Conservation (phyloP, 1,139 yeast species). For the Pneumocystis oryctolagi region DNA sequence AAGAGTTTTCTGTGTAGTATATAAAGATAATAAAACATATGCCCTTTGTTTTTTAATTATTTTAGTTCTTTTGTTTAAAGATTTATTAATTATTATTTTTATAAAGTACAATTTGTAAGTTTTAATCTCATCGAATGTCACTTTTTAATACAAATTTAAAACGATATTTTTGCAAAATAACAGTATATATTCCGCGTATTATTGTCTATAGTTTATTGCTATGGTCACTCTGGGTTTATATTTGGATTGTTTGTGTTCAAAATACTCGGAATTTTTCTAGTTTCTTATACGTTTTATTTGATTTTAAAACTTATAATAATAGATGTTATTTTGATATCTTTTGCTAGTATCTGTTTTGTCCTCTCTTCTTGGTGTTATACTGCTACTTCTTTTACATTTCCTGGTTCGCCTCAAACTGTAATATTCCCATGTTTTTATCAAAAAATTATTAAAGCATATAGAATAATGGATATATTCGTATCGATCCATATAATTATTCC, state of each 20-base stretch:
- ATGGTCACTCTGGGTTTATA: background rate
- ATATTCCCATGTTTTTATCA: background rate
- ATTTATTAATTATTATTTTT: background rate
- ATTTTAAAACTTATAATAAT: background rate
- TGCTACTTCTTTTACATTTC: conserved; percentile 8
- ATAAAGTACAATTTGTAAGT: background rate
- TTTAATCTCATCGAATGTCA: background rate
- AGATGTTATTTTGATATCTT: background rate
- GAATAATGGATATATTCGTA: background rate
- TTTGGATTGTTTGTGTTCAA: background rate
- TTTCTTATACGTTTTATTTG: background rate
- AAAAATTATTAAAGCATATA: background rate
- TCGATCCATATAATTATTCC: background rate
- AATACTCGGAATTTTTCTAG: background rate
- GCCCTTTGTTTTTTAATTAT: background rate
- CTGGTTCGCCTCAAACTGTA: conserved; percentile 7
- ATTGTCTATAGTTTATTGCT: background rate
- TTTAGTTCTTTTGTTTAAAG: background rate
- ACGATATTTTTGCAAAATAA: background rate
- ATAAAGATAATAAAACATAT: background rate
- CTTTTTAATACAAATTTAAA: background rate
- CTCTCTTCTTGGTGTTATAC: conserved; percentile 7
- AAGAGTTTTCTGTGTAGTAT: background rate
- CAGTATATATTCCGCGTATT: background rate
- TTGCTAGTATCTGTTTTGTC: background rate